phyloP scores from a whole-genome alignment of 495 filamentous ascomycete genomes.

The Penicillium manginii region DNA sequence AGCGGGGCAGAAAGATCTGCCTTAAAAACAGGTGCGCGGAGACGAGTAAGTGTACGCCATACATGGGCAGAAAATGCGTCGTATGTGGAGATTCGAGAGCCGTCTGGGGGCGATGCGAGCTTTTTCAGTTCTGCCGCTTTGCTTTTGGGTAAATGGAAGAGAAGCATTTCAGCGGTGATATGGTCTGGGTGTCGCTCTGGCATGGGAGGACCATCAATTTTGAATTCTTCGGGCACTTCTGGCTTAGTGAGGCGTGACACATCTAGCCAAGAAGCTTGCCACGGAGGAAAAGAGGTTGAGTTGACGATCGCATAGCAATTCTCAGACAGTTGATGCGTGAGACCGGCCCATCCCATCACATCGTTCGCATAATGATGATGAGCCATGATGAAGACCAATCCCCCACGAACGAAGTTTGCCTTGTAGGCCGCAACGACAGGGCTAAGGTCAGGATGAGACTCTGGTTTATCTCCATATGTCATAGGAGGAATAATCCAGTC shows the following conservation, averaged over 20 bases:
- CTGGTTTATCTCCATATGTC: conserved; percentile 46
- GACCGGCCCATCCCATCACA: conserved; percentile 44
- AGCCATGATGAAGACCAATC: conserved; percentile 47
- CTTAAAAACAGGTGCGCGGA: conserved; percentile 38
- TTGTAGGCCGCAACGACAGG: conserved; percentile 44
- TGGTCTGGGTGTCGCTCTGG: conserved; percentile 37
- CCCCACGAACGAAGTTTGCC: conserved; percentile 47
- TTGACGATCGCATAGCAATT: conserved; percentile 43
- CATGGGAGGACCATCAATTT: conserved; percentile 34
- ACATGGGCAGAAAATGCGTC: conserved; percentile 46
- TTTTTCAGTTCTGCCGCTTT: conserved; percentile 44
- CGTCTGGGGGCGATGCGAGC: conserved; percentile 35
- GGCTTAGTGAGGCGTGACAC: conserved; percentile 33
- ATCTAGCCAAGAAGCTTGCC: conserved; percentile 38
- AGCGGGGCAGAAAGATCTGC: conserved; percentile 25
- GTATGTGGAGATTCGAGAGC: conserved; percentile 45
- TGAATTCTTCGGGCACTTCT: conserved; percentile 14
- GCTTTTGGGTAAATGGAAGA: conserved; percentile 48
- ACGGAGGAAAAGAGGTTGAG: conserved; percentile 33
- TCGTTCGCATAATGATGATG: conserved; percentile 50
- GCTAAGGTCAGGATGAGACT: conserved; percentile 35
- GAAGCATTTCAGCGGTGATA: conserved; percentile 25
- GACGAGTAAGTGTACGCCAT: conserved; percentile 37
- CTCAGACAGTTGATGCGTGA: conserved; percentile 45
- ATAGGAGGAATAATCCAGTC: conserved; percentile 37